Conservation (phyloP, 345 rosid species). For the Ricinus communis region DNA sequence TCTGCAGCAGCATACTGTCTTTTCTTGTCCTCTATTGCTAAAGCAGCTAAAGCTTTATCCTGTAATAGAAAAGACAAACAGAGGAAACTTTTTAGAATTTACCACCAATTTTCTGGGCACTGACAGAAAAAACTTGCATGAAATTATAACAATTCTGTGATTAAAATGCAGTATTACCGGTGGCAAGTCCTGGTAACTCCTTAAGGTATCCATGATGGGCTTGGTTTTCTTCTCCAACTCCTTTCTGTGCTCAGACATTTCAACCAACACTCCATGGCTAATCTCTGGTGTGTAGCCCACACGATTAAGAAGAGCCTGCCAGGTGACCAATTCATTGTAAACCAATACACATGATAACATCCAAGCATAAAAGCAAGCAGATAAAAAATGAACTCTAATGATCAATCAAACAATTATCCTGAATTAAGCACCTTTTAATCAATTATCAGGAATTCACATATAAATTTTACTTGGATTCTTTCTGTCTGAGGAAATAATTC, state of each 20-base stretch:
- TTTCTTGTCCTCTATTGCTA: constrained; percentile 93
- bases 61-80: constrained; percentile 20
- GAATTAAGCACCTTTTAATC: not conserved
- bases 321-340: not conserved
- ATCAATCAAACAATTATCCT: not conserved
- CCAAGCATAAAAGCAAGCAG: not conserved
- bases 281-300: constrained; percentile 88
- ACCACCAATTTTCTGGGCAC: not conserved
- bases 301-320: constrained; percentile 78
- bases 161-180: constrained; percentile 49
- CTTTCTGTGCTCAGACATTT: constrained; percentile 82
- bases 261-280: constrained; percentile 81
- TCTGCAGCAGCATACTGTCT: constrained; percentile 88
- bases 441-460: not conserved
- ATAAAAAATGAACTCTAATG: not conserved
- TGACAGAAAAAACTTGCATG: not conserved
- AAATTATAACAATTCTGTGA: not conserved
- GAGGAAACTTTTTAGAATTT: not conserved
- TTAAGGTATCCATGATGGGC: constrained; percentile 81
- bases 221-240: constrained; percentile 89
- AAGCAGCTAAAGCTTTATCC: constrained; percentile 92
- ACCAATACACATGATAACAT: not conserved
- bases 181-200: constrained; percentile 96
- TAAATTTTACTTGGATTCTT: not conserved
- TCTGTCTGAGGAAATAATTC: too few species aligned